A percentile compares a stretch with the other conserved stretches of the same genome.
Evolutionary conservation across 208 protist species (phyloP).

Genomic region (Acanthamoeba sp.): DNA sequence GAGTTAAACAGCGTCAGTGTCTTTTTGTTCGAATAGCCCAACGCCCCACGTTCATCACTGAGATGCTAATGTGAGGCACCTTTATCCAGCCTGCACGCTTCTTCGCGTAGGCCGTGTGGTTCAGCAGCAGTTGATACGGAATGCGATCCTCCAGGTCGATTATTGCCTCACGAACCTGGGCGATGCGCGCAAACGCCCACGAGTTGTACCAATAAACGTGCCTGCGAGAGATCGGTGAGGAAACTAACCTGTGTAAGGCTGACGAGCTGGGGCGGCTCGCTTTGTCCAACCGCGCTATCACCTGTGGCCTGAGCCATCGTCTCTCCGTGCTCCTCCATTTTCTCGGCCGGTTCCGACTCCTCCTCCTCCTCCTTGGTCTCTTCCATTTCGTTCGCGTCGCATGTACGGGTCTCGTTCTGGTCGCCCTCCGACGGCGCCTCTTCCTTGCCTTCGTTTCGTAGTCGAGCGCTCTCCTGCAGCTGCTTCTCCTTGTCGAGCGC

Average conservation of each 20-base stretch:
- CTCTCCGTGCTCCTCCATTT: background rate
- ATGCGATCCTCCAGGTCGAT: background rate
- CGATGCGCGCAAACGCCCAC: too few relatives aligned
- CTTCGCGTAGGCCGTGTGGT: background rate
- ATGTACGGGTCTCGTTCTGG: background rate
- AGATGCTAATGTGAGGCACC: background rate
- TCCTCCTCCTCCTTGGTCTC: background rate
- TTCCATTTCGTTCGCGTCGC: background rate
- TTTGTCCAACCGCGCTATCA: too few relatives aligned
- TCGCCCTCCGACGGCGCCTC: too few relatives aligned
- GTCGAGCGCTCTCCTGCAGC: background rate
- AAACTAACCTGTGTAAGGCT: too few relatives aligned
- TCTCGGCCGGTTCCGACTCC: background rate
- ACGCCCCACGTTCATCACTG: too few relatives aligned
- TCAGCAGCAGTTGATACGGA: background rate
- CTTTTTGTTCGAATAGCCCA: too few relatives aligned
- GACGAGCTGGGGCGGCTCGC: too few relatives aligned
- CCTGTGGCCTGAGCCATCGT: too few relatives aligned
- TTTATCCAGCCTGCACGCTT: background rate
- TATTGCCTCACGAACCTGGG: background rate
- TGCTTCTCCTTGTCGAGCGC: background rate
- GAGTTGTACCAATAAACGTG: too few relatives aligned
- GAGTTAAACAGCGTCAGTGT: too few relatives aligned
- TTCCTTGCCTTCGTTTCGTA: too few relatives aligned
- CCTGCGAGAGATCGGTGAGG: too few relatives aligned